Conservation (phyloP, 2,329 filamentous ascomycete species). For the Paradendryphiella salina region DNA sequence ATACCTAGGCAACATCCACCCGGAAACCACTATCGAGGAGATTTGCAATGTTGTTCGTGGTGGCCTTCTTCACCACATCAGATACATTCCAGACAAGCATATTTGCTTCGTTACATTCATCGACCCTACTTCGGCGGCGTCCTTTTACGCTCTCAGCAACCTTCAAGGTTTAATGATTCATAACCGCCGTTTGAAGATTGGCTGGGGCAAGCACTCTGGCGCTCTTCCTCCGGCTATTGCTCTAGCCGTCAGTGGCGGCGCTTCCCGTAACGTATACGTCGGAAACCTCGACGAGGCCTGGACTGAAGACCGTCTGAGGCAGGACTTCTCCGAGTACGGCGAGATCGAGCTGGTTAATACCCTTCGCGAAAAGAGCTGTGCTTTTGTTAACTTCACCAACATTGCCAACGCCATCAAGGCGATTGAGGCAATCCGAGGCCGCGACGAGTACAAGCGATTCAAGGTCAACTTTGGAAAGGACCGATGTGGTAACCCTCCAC, state of each 20-base stretch:
- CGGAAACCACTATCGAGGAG: slow-evolving; percentile 97
- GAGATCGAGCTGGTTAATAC: slow-evolving; percentile 98
- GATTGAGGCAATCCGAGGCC: slow-evolving; percentile 91
- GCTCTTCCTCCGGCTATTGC: slow-evolving; percentile 94
- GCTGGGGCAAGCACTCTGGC: slow-evolving; percentile 98
- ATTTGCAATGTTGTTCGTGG: slow-evolving; percentile 99
- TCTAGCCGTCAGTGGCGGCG: slow-evolving; percentile 91
- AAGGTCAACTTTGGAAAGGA: slow-evolving; percentile 99
- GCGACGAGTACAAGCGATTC: slow-evolving; percentile 96
- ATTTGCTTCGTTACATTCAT: slow-evolving; percentile 99
- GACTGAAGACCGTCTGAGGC: slow-evolving; percentile 92
- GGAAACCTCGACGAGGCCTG: slow-evolving; percentile 96
- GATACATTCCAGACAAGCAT: slow-evolving; percentile 99
- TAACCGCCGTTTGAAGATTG: slow-evolving; percentile 95
- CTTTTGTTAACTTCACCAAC: slow-evolving; percentile 99
- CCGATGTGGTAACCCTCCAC: slow-evolving; percentile 91
- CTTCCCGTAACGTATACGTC: slow-evolving; percentile 97
- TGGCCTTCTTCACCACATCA: slow-evolving; percentile 93
- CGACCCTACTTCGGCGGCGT: slow-evolving; percentile 94
- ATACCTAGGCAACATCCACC: slow-evolving; percentile 97
- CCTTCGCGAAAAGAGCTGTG: slow-evolving; percentile 96
- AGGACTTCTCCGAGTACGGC: slow-evolving; percentile 96
- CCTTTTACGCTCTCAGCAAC: slow-evolving; percentile 97
- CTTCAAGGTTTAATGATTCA: slow-evolving; percentile 98
- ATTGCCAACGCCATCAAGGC: slow-evolving; percentile 99